phyloP scores from a whole-genome alignment of 2,329 filamentous ascomycete genomes.

The Penicillium vulpinum region DNA sequence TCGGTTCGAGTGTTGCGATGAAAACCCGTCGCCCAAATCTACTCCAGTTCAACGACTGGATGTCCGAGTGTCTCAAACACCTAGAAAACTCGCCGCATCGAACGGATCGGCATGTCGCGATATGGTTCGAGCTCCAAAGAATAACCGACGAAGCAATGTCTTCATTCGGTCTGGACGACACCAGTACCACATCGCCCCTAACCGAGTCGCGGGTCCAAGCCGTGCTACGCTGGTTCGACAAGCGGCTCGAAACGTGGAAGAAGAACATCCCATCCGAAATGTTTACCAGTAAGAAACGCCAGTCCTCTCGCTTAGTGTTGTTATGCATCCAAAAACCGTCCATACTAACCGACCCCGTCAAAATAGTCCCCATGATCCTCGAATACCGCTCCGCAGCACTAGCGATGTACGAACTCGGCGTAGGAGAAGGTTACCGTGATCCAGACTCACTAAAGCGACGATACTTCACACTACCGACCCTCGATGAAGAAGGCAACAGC shows the following conservation, averaged over 20 bases:
- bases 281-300: slow-evolving; percentile 29
- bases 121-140: slow-evolving; percentile 38
- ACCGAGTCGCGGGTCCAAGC: slow-evolving; percentile 38
- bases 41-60: slow-evolving; percentile 40
- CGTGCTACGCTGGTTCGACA: slow-evolving; percentile 38
- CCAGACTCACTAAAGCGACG: slow-evolving; percentile 35
- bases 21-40: slow-evolving; percentile 39
- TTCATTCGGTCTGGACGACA: slow-evolving; percentile 40
- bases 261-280: slow-evolving; percentile 30
- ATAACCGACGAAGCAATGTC: slow-evolving; percentile 38
- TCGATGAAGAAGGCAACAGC: slow-evolving; percentile 12
- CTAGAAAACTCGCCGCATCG: slow-evolving; percentile 32
- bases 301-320: not conserved
- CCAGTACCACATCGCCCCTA: slow-evolving; percentile 31
- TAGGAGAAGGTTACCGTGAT: slow-evolving; percentile 39
- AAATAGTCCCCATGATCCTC: slow-evolving; percentile 30
- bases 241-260: slow-evolving; percentile 37
- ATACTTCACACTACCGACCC: slow-evolving; percentile 35
- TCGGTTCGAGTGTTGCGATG: slow-evolving; percentile 39
- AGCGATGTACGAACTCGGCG: slow-evolving; percentile 37
- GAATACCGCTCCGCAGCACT: slow-evolving; percentile 34
- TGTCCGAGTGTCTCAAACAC: slow-evolving; percentile 34
- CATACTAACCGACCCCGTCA: not conserved
- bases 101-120: slow-evolving; percentile 33
- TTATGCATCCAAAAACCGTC: not conserved